phyloP scores from a whole-genome alignment of 208 protist genomes.

The Crithidia acanthocephali region DNA sequence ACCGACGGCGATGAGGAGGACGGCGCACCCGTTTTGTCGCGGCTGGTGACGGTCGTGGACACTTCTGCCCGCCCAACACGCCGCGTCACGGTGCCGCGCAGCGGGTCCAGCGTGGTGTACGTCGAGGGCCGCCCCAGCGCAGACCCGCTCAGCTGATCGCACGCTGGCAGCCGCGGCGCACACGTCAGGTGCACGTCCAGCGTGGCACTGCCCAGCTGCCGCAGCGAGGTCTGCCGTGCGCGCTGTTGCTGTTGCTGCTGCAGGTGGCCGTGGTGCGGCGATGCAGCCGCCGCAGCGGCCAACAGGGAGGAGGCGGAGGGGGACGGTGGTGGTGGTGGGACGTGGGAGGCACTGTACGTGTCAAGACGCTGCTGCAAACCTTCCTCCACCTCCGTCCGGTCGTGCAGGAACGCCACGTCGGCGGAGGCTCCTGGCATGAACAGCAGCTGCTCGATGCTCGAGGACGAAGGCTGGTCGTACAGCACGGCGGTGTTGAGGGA shows the following conservation, averaged over 20 bases:
- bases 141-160: slow-evolving; percentile 64
- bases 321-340: too few species aligned
- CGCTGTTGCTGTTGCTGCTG: neutral
- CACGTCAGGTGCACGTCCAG: slow-evolving; percentile 29
- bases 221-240: slow-evolving; percentile 31
- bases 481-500: slow-evolving; percentile 18
- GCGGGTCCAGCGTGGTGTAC: slow-evolving; percentile 42
- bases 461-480: neutral
- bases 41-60: slow-evolving; percentile 1
- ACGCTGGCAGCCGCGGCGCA: slow-evolving; percentile 46
- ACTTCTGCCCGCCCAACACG: slow-evolving; percentile 22
- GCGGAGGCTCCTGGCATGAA: slow-evolving; percentile 13
- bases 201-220: slow-evolving; percentile 43
- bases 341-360: slow-evolving; percentile 28
- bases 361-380: slow-evolving; percentile 34
- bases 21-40: neutral
- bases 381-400: slow-evolving; percentile 28
- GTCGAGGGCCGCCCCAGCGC: slow-evolving; percentile 57
- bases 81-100: slow-evolving; percentile 23
- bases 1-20: neutral
- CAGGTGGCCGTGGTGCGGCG: slow-evolving; percentile 1
- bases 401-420: slow-evolving; percentile 4
- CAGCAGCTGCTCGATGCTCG: slow-evolving; percentile 10
- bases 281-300: neutral
- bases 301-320: slow-evolving; percentile 8